A percentile compares a stretch with the other conserved stretches of the same genome.
Evolutionary conservation across 1,139 yeast species (phyloP).

Genomic region (Protomyces pachydermus): DNA sequence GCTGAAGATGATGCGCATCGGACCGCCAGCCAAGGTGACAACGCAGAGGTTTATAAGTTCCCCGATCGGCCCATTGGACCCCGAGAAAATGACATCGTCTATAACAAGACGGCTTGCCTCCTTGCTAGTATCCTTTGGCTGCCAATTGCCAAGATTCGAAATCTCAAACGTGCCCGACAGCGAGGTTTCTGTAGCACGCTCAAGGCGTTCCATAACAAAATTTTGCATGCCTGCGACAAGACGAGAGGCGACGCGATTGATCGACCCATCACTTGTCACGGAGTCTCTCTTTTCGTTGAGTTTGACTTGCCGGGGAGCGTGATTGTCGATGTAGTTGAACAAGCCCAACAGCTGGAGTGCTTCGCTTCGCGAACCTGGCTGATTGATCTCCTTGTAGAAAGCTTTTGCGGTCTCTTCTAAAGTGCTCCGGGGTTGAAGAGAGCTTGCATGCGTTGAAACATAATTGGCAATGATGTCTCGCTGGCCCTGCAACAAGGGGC

Average conservation of each 20-base stretch:
- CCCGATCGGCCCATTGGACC: conserved; percentile 12
- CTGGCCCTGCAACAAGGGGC: background rate
- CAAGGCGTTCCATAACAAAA: background rate
- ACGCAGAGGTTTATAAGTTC: conserved; percentile 13
- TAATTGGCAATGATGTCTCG: conserved; percentile 1
- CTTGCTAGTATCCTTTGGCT: background rate
- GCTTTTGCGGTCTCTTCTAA: conserved; percentile 5
- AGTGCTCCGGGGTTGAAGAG: background rate
- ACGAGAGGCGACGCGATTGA: background rate
- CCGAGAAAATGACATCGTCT: conserved; percentile 8
- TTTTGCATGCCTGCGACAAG: conserved; percentile 8
- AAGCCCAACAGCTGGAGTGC: conserved; percentile 1
- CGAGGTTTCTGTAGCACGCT: background rate
- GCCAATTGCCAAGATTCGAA: conserved; percentile 10
- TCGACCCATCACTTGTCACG: background rate
- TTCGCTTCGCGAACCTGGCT: background rate
- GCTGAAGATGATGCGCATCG: conserved; percentile 9
- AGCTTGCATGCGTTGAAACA: background rate
- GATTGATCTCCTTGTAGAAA: conserved; percentile 9
- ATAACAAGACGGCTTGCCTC: background rate
- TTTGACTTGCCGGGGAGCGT: background rate
- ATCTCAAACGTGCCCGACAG: conserved; percentile 7
- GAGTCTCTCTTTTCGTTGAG: background rate
- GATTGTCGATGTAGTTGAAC: background rate
- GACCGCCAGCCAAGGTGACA: conserved; percentile 14